Conservation (phyloP, 2,329 filamentous ascomycete species). For the Juglanconis sp. region DNA sequence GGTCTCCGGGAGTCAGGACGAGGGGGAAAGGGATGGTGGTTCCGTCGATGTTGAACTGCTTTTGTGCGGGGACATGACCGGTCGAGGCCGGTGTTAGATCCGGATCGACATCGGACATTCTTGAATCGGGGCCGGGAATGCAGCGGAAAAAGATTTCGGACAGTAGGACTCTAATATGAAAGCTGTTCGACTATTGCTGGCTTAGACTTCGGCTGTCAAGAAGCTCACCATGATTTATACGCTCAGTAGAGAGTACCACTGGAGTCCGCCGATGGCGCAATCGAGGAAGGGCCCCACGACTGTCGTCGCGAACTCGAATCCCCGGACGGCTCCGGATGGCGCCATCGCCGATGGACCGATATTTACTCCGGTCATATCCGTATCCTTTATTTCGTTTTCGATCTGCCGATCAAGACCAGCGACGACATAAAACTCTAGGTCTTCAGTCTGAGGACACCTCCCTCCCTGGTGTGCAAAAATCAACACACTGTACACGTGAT, state of each 20-base stretch:
- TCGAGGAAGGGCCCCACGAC: background rate
- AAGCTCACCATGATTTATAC: background rate
- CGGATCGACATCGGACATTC: background rate
- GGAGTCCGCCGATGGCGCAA: constrained; percentile 2
- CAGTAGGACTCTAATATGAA: too few relatives aligned
- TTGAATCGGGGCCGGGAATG: background rate
- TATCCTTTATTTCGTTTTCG: background rate
- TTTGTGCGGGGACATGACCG: constrained; percentile 11
- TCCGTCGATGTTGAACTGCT: constrained; percentile 6
- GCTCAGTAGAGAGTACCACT: too few relatives aligned
- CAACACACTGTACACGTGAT: too few relatives aligned
- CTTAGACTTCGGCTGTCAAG: background rate
- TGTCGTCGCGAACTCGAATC: background rate
- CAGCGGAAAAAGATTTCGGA: too few relatives aligned
- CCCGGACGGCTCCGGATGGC: background rate
- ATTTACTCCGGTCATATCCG: constrained; percentile 10
- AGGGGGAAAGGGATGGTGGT: constrained; percentile 9
- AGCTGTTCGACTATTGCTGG: background rate
- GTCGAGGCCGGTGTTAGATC: constrained; percentile 9
- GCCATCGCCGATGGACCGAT: constrained; percentile 13
- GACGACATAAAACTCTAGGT: background rate
- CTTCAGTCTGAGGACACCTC: too few relatives aligned
- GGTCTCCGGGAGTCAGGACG: constrained; percentile 13
- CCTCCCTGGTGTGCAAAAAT: too few relatives aligned
- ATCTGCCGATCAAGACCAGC: background rate